Conservation (phyloP, 164 flowering plant genomes). For the Echeveria elegans region DNA sequence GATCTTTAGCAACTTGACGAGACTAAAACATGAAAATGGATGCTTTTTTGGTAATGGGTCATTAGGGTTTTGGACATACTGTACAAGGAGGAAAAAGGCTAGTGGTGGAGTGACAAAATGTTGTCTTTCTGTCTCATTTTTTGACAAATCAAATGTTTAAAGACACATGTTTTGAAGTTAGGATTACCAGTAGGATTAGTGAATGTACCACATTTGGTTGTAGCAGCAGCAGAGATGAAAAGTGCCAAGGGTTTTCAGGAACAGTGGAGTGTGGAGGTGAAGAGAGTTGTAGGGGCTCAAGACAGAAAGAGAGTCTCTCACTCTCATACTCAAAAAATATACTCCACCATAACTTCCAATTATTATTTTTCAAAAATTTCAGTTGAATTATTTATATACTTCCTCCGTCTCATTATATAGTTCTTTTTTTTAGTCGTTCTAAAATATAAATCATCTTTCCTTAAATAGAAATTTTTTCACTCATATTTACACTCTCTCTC, state of each 20-base stretch:
- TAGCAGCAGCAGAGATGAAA: background rate
- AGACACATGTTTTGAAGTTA: background rate
- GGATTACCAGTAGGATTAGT: background rate
- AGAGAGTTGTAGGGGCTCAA: constrained; percentile 5
- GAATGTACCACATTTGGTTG: background rate
- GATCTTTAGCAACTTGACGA: background rate
- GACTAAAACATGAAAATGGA: background rate
- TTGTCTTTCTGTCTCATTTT: background rate
- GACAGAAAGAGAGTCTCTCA: constrained; percentile 13
- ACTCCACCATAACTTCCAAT: background rate
- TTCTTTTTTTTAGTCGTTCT: too few species aligned
- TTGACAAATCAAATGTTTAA: too few species aligned
- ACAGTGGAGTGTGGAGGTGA: background rate
- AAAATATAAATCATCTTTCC: too few species aligned
- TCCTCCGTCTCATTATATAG: too few species aligned
- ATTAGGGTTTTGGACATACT: background rate
- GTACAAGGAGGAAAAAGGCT: background rate
- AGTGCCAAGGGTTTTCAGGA: too few species aligned
- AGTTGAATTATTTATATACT: background rate
- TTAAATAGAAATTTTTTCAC: too few species aligned
- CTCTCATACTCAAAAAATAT: constrained; percentile 15
- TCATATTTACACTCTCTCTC: too few species aligned
- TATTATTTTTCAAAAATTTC: background rate
- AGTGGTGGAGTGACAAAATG: background rate
- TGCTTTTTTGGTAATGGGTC: background rate